Percentiles rank a stretch among this genome's conserved stretches.
Conservation (phyloP, 2,329 filamentous ascomycete genomes). For the Talaromyces pinophilus region DNA sequence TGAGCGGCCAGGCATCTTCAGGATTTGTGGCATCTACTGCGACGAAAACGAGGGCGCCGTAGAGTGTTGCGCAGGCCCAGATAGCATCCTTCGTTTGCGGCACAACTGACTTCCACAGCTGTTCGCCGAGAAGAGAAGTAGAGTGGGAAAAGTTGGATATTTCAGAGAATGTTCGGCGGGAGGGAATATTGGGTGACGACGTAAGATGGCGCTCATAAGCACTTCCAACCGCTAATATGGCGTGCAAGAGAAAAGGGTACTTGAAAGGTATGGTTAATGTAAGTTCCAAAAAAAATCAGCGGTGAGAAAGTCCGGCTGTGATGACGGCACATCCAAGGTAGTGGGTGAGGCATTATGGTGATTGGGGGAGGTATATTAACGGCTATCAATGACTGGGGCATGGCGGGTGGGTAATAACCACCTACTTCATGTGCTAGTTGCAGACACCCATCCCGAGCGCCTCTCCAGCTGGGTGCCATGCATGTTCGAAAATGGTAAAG, state of each 20-base stretch:
- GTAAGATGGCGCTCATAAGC: conserved; percentile 35
- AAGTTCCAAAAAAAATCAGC: conserved; percentile 10
- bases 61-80: conserved; percentile 50
- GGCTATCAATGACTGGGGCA: background rate
- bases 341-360: background rate
- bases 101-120: conserved; percentile 39
- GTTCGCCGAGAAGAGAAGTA: conserved; percentile 44
- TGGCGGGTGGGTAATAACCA: background rate
- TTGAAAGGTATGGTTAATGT: conserved; percentile 23
- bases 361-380: background rate
- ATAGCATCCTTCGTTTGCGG: conserved; percentile 47
- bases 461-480: conserved; percentile 5
- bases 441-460: background rate
- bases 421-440: conserved; percentile 8
- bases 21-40: conserved; percentile 44
- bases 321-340: background rate
- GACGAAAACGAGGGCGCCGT: conserved; percentile 46
- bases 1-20: conserved; percentile 59
- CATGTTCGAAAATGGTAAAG: conserved; percentile 1
- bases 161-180: conserved; percentile 40
- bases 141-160: conserved; percentile 49
- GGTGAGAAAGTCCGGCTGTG: background rate
- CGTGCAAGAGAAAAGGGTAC: conserved; percentile 53
- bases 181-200: conserved; percentile 16
- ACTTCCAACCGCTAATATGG: conserved; percentile 47